Percentiles rank a stretch among this genome's conserved stretches.
phyloP scores from a whole-genome alignment of 768 basidiomycete genomes.

The Lanmaoa rubissima region DNA sequence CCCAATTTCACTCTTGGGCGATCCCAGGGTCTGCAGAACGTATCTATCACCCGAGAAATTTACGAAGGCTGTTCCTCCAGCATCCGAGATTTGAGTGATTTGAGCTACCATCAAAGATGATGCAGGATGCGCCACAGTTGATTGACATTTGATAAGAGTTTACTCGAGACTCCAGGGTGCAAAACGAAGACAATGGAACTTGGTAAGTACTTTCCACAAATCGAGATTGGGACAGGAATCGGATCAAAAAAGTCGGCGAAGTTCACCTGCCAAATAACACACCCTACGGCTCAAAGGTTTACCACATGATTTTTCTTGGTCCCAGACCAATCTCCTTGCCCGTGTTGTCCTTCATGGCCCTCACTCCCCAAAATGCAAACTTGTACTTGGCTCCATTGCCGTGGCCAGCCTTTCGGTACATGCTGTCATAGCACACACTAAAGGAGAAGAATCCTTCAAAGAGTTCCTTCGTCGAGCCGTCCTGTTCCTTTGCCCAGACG shows the following conservation, averaged over 20 bases:
- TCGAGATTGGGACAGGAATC: background rate
- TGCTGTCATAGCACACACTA: constrained; percentile 31
- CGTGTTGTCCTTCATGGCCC: constrained; percentile 33
- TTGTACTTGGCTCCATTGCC: constrained; percentile 30
- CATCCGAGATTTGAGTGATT: background rate
- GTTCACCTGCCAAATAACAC: background rate
- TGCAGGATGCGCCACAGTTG: background rate
- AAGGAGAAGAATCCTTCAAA: constrained; percentile 42
- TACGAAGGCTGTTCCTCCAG: too few species aligned
- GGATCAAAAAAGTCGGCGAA: background rate
- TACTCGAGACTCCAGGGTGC: background rate
- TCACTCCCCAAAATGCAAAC: constrained; percentile 39
- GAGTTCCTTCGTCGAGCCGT: constrained; percentile 29
- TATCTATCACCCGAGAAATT: too few species aligned
- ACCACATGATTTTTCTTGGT: constrained; percentile 20
- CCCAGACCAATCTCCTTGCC: constrained; percentile 37
- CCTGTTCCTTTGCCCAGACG: constrained; percentile 30
- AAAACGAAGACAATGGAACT: background rate
- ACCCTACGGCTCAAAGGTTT: background rate
- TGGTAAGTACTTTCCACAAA: background rate
- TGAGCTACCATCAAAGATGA: background rate
- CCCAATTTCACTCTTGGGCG: background rate
- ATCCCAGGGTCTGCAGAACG: background rate
- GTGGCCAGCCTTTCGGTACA: constrained; percentile 38
- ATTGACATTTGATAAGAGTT: background rate